phyloP scores from a whole-genome alignment of 495 filamentous ascomycete species.

The Tuber borchii region DNA sequence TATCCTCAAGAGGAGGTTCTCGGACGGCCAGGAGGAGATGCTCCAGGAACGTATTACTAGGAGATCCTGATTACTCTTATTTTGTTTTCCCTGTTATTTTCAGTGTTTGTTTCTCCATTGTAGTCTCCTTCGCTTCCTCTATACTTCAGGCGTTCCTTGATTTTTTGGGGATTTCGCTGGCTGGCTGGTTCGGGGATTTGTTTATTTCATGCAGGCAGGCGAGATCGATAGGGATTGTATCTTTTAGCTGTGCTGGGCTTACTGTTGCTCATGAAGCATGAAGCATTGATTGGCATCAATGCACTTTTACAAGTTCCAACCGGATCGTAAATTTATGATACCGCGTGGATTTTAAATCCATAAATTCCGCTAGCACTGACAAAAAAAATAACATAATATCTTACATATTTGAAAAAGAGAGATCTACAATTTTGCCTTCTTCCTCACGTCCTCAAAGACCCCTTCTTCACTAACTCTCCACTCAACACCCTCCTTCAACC shows the following conservation, averaged over 20 bases:
- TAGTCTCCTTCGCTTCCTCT: not conserved
- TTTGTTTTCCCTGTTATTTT: not conserved
- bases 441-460: conserved; percentile 47
- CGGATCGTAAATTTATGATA: not conserved
- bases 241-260: not conserved
- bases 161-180: not conserved
- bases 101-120: not conserved
- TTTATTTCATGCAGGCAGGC: not conserved
- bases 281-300: not conserved
- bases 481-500: conserved; percentile 65
- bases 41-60: conserved; percentile 16
- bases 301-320: not conserved
- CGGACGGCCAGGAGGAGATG: conserved; percentile 37
- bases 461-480: conserved; percentile 60
- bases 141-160: not conserved
- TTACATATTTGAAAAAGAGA: not conserved
- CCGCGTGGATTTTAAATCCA: not conserved
- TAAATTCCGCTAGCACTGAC: not conserved
- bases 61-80: not conserved
- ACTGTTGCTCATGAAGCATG: not conserved
- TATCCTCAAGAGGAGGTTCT: conserved; percentile 32
- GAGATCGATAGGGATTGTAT: not conserved
- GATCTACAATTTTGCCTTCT: conserved; percentile 49
- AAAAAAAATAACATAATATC: not conserved
- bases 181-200: not conserved